Conservation (phyloP, 2,329 filamentous ascomycete genomes). For the Xylaria sp. region DNA sequence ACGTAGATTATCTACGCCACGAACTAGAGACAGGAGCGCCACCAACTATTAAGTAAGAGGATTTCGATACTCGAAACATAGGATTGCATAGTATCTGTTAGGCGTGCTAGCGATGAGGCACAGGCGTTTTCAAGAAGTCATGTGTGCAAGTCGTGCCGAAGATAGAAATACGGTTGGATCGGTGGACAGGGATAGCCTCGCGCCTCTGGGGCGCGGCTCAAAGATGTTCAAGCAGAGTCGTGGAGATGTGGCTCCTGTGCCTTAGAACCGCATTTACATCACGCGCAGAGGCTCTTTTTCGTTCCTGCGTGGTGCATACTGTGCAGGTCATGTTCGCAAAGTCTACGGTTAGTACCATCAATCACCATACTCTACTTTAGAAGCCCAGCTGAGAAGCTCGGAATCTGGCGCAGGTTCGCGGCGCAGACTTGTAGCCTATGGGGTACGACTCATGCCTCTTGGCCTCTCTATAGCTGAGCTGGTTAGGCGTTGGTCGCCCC, state of each 20-base stretch:
- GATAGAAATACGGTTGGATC: neutral
- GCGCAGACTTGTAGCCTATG: neutral
- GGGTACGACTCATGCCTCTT: neutral
- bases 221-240: too few species aligned
- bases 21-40: neutral
- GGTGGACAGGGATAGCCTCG: neutral
- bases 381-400: neutral
- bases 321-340: slow-evolving; percentile 2
- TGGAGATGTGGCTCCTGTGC: neutral
- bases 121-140: neutral
- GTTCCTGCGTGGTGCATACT: neutral
- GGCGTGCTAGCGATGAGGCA: neutral
- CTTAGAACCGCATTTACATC: neutral
- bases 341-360: neutral
- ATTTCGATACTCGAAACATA: neutral
- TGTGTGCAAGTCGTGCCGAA: neutral
- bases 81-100: neutral
- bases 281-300: neutral
- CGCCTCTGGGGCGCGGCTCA: neutral
- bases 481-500: neutral
- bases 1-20: neutral
- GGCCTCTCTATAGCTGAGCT: neutral
- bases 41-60: neutral
- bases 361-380: neutral
- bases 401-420: neutral